Evolutionary conservation across 345 rosid species (phyloP).

Genomic region (Noccaea bulbosa): DNA sequence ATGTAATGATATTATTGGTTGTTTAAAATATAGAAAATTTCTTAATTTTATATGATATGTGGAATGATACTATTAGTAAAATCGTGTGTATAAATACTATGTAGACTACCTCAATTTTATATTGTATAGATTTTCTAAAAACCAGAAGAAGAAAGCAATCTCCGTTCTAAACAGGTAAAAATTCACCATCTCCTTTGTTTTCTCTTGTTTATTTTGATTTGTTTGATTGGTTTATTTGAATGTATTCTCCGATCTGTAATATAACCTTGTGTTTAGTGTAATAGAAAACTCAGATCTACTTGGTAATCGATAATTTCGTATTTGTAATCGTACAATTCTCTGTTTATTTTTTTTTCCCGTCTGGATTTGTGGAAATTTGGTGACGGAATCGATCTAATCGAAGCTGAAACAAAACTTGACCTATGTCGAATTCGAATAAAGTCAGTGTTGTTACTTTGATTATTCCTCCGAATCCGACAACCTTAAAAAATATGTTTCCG

Average conservation of each 20-base stretch:
- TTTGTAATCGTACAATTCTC: neutral
- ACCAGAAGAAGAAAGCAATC: neutral
- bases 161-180: constrained; percentile 23
- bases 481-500: neutral
- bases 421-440: neutral
- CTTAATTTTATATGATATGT: too few relatives aligned
- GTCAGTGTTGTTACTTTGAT: neutral
- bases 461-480: constrained; percentile 3
- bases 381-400: neutral
- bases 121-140: too few relatives aligned
- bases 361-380: neutral
- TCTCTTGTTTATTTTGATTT: neutral
- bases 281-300: constrained; percentile 23
- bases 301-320: neutral
- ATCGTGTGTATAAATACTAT: too few relatives aligned
- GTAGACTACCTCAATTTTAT: too few relatives aligned
- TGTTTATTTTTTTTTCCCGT: neutral
- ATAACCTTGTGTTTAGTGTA: neutral
- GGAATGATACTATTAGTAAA: too few relatives aligned
- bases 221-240: neutral
- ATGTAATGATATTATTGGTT: too few relatives aligned
- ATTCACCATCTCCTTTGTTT: neutral
- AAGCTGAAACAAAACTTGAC: constrained; percentile 2
- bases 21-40: too few relatives aligned
- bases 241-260: constrained; percentile 18